Evolutionary conservation across 1,284 basidiomycete species (phyloP).

Genomic region (Singerocomus inundabilis): DNA sequence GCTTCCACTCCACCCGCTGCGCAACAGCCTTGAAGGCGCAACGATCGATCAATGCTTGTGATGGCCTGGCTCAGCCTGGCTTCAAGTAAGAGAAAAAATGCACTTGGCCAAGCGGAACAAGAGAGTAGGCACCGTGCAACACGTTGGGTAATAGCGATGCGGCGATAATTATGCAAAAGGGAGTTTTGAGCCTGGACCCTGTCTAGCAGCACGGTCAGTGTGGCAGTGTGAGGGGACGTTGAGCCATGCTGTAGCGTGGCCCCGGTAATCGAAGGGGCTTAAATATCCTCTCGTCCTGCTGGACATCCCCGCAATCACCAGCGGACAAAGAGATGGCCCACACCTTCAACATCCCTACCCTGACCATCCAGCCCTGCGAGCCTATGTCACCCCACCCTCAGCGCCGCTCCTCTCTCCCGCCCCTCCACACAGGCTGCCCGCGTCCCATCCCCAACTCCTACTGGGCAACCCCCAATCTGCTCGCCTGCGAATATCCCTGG

Average conservation of each 20-base stretch:
- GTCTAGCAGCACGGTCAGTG: not conserved
- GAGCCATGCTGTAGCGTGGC: constrained; percentile 20
- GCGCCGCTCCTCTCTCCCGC: constrained; percentile 24
- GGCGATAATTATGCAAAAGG: constrained; percentile 13
- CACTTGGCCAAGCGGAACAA: not conserved
- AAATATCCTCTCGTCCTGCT: constrained; percentile 13
- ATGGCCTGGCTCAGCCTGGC: constrained; percentile 13
- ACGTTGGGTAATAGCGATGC: constrained; percentile 15
- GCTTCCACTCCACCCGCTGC: constrained; percentile 6
- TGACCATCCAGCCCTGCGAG: constrained; percentile 8
- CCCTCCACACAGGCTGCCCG: constrained; percentile 23
- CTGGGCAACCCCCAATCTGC: constrained; percentile 69
- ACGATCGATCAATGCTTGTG: constrained; percentile 19
- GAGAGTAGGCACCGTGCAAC: constrained; percentile 5
- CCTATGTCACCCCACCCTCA: not conserved
- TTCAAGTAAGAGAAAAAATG: not conserved
- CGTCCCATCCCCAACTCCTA: constrained; percentile 77
- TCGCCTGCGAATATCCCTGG: constrained; percentile 80
- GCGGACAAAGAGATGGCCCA: constrained; percentile 13
- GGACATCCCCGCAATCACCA: constrained; percentile 9
- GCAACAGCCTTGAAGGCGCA: constrained; percentile 3
- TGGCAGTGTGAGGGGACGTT: constrained; percentile 16
- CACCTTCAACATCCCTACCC: constrained; percentile 5
- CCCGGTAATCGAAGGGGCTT: constrained; percentile 10
- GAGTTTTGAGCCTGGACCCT: constrained; percentile 1